Percentiles rank a stretch among this genome's conserved stretches.
Conservation (phyloP, 2,329 filamentous ascomycete genomes). For the Nannizzia gypsea region DNA sequence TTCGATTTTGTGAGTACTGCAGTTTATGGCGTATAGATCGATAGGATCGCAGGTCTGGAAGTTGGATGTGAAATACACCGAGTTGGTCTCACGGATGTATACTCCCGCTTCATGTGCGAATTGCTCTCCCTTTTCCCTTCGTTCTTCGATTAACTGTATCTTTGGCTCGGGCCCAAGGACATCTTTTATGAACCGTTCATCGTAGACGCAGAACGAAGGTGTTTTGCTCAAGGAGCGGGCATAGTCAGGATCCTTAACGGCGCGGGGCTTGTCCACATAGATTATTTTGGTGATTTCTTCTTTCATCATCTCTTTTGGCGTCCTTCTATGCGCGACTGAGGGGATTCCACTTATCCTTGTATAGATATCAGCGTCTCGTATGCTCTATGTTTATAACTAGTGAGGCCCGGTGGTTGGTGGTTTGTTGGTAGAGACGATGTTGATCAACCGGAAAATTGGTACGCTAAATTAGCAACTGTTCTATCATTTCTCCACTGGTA, state of each 20-base stretch:
- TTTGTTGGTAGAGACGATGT: too few relatives aligned
- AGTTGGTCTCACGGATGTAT: constrained; percentile 23
- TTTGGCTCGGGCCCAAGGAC: constrained; percentile 28
- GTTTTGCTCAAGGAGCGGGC: constrained; percentile 9
- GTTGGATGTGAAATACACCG: constrained; percentile 32
- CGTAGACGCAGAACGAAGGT: constrained; percentile 13
- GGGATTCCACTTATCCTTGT: not conserved
- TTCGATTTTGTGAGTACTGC: constrained; percentile 10
- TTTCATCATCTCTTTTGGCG: not conserved
- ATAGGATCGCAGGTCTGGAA: constrained; percentile 16
- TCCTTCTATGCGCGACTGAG: not conserved
- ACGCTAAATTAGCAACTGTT: too few relatives aligned
- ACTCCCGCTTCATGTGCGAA: constrained; percentile 42
- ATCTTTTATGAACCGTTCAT: constrained; percentile 15
- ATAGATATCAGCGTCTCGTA: not conserved
- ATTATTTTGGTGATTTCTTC: not conserved
- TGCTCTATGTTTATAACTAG: too few relatives aligned
- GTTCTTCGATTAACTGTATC: constrained; percentile 26
- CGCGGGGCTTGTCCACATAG: constrained; percentile 11
- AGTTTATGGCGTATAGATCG: constrained; percentile 17
- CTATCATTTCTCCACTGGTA: too few relatives aligned
- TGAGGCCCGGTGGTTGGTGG: not conserved
- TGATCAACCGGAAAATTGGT: too few relatives aligned
- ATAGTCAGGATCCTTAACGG: constrained; percentile 10
- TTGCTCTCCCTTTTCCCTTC: constrained; percentile 30